Conservation (phyloP, 768 basidiomycete genomes). For the Hypholoma sublateritium region DNA sequence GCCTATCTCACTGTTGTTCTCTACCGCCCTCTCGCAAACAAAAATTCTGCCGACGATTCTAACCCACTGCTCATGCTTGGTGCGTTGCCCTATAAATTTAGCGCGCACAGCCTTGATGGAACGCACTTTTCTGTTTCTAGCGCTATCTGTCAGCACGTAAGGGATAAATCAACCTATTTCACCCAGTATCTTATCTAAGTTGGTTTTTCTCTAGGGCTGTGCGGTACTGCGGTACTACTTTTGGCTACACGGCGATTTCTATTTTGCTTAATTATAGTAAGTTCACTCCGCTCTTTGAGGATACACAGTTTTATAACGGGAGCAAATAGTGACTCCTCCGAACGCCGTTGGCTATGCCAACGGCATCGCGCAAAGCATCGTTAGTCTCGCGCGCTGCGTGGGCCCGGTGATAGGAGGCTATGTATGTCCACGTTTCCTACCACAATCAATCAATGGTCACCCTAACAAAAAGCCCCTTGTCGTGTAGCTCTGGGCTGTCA, state of each 20-base stretch:
- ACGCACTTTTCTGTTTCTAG: slow-evolving; percentile 34
- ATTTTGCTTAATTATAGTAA: slow-evolving; percentile 85
- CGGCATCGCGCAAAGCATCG: slow-evolving; percentile 93
- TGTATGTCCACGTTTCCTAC: slow-evolving; percentile 40
- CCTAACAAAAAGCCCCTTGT: slow-evolving; percentile 7
- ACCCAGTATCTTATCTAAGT: slow-evolving; percentile 1
- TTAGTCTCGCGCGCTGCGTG: slow-evolving; percentile 88
- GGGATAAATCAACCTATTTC: slow-evolving; percentile 18
- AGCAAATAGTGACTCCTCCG: slow-evolving; percentile 80
- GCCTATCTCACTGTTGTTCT: slow-evolving; percentile 80
- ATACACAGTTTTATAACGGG: slow-evolving; percentile 1
- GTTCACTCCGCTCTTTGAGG: slow-evolving; percentile 6
- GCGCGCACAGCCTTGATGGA: slow-evolving; percentile 1
- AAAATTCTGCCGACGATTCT: slow-evolving; percentile 53
- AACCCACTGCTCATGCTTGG: slow-evolving; percentile 82
- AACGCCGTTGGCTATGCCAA: slow-evolving; percentile 88
- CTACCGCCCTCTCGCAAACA: slow-evolving; percentile 73
- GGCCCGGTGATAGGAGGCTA: slow-evolving; percentile 87
- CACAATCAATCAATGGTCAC: not conserved
- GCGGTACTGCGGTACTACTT: slow-evolving; percentile 85
- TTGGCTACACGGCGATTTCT: slow-evolving; percentile 88
- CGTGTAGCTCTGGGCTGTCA: slow-evolving; percentile 68
- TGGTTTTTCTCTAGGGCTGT: slow-evolving; percentile 55
- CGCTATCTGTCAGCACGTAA: slow-evolving; percentile 79
- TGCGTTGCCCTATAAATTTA: slow-evolving; percentile 31